Base-by-base conservation (phyloP, 257 asterid genomes). In the Nicotiana otophora region DNA sequence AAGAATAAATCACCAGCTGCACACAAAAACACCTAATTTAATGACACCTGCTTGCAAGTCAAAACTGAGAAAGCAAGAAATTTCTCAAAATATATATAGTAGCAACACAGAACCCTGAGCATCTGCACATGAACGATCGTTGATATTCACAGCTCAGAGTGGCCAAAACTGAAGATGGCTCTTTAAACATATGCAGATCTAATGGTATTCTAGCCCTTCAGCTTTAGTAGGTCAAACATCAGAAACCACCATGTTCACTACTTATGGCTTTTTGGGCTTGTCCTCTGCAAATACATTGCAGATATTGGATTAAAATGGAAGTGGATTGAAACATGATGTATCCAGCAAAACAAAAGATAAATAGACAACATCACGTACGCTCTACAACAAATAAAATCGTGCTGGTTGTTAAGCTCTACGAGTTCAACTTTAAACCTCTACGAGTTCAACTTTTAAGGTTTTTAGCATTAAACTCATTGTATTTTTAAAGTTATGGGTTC, bases 211-310 rank as follows among this genome's bases (percentile, higher is more conserved):
- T 19, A 10, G 51, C 57, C 65, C 81, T 84, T 34, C 85, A 53
- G 66, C 72, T 28, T 58, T 58, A 20, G 65, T 17, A 26, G 68
- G n/a, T 9, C 54, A 7, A 23, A 26, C 30, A 31, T 34, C 62
- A 33, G 75, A 58, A 30, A 33, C 51, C 46, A 9, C 66, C 30
- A 46, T 3, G 55, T 36, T 11, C 30, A 23, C 5, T 31, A 69
- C 4, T 14, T 5, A 54, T 33, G 79, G 16, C 33, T 39, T 78
- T 14, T 72, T 74, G 31, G 86, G 86, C 65, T 81, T 77, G 80
- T 90, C 96, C 88, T 84, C 96, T 92, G 91, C 86, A 81, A 36
- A 72, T 51, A n/a, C 81, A 80, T 36, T 63, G 42, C 36, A 36
- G 51, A 10, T 8, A 17, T 15, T 54, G 77, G 10, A 36, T 30